These are phyloP conservation scores for Protomyces inouyei DNA, from an alignment of 1,139 yeast species.

Conservation along the genomic window DNA sequence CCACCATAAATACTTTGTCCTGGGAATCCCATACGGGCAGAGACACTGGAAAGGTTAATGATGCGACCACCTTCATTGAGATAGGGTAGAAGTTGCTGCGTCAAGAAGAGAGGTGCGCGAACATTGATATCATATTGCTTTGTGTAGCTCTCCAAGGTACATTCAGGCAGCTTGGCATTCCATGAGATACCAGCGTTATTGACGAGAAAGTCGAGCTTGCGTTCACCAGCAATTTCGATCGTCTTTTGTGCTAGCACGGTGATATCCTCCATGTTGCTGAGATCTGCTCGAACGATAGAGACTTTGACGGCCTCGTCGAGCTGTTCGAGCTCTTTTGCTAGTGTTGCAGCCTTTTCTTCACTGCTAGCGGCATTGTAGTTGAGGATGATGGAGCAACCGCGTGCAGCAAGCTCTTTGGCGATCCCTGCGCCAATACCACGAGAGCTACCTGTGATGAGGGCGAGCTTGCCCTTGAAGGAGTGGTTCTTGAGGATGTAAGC, in stretches of 20 bases:
- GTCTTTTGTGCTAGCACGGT: slow-evolving; percentile 6
- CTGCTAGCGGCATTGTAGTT: slow-evolving; percentile 62
- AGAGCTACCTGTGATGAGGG: slow-evolving; percentile 46
- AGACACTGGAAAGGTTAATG: slow-evolving; percentile 23
- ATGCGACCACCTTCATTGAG: slow-evolving; percentile 17
- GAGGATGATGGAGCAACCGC: slow-evolving; percentile 45
- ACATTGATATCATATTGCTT: slow-evolving; percentile 20
- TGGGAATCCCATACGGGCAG: slow-evolving; percentile 20
- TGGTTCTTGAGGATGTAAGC: slow-evolving; percentile 12
- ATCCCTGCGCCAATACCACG: slow-evolving; percentile 46
- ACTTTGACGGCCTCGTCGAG: slow-evolving; percentile 37
- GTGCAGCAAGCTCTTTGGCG: slow-evolving; percentile 45
- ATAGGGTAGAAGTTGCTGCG: slow-evolving; percentile 5
- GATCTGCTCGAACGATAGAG: slow-evolving; percentile 1
- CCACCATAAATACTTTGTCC: slow-evolving; percentile 44
- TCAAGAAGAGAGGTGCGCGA: slow-evolving; percentile 10
- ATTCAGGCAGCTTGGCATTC: not conserved
- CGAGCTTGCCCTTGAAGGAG: slow-evolving; percentile 42
- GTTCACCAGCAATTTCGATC: not conserved
- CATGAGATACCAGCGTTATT: slow-evolving; percentile 20
- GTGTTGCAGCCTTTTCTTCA: slow-evolving; percentile 55
- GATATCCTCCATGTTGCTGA: slow-evolving; percentile 8
- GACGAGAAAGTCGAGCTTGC: slow-evolving; percentile 17
- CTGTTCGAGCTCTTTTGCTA: slow-evolving; percentile 53
- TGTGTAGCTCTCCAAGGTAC: slow-evolving; percentile 5